Conservation (phyloP, 352 stramenopile genomes). For the Globisporangium megalacanthum region DNA sequence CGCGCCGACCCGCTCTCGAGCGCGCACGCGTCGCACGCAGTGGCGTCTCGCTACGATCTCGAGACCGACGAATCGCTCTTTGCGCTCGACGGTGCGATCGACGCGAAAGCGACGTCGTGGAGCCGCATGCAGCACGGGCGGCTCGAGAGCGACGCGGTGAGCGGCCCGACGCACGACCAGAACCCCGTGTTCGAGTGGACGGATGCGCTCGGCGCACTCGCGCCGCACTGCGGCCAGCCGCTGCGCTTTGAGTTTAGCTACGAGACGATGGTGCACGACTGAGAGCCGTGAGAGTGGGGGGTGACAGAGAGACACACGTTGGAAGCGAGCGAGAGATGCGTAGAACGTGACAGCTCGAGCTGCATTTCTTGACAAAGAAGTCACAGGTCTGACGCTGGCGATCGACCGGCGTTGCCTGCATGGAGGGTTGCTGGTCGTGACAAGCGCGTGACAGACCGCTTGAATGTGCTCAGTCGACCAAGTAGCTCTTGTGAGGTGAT, state of each 20-base stretch:
- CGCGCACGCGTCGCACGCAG: slow-evolving; percentile 37
- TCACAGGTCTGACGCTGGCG: too few species aligned
- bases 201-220: slow-evolving; percentile 12
- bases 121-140: slow-evolving; percentile 12
- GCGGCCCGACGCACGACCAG: slow-evolving; percentile 47
- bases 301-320: too few species aligned
- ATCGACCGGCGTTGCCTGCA: too few species aligned
- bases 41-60: slow-evolving; percentile 70
- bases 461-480: too few species aligned
- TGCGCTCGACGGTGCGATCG: slow-evolving; percentile 51
- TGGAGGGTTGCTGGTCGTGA: too few species aligned
- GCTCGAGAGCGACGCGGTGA: slow-evolving; percentile 48
- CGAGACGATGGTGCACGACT: slow-evolving; percentile 28
- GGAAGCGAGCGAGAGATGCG: too few species aligned
- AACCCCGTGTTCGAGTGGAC: slow-evolving; percentile 68
- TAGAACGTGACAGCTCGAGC: too few species aligned
- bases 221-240: slow-evolving; percentile 29
- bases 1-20: slow-evolving; percentile 38
- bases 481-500: too few species aligned
- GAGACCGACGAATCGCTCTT: slow-evolving; percentile 27
- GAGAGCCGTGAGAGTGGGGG: too few species aligned
- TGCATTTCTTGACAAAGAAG: too few species aligned
- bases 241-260: slow-evolving; percentile 36
- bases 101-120: slow-evolving; percentile 69
- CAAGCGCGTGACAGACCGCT: too few species aligned